phyloP scores from a whole-genome alignment of 345 rosid genomes.

The Citropsis articulata region DNA sequence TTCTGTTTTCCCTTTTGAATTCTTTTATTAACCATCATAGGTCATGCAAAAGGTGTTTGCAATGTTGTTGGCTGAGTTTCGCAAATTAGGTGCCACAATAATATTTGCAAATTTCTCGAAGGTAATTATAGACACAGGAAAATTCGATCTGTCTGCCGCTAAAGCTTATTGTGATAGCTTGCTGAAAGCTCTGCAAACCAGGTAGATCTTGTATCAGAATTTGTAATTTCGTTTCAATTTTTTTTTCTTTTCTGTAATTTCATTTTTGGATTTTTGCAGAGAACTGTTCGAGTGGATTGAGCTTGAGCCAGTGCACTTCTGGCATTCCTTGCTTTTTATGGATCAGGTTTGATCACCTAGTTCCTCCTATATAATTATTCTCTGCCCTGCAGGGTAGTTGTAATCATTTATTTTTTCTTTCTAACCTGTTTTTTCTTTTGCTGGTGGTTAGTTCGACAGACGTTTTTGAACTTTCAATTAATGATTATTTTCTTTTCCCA shows the following conservation, averaged over 20 bases:
- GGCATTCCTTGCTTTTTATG: slow-evolving; percentile 96
- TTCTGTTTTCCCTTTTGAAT: slow-evolving; percentile 12
- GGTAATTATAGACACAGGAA: slow-evolving; percentile 82
- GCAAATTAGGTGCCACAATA: slow-evolving; percentile 88
- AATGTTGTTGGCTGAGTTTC: slow-evolving; percentile 80
- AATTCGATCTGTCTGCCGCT: slow-evolving; percentile 65
- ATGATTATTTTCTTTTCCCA: slow-evolving; percentile 5
- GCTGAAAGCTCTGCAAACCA: slow-evolving; percentile 67
- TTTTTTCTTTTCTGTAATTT: slow-evolving; percentile 11
- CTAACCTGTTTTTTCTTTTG: neutral
- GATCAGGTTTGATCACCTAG: slow-evolving; percentile 66
- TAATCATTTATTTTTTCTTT: neutral
- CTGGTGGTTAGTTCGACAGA: neutral
- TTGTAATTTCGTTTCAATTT: slow-evolving; percentile 9
- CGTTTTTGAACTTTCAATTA: neutral
- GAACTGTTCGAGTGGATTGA: slow-evolving; percentile 86
- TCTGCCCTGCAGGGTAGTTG: neutral
- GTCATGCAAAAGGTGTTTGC: slow-evolving; percentile 99
- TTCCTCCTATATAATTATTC: neutral
- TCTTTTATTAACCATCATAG: slow-evolving; percentile 29
- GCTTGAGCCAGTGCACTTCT: slow-evolving; percentile 77
- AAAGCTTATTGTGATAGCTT: slow-evolving; percentile 86
- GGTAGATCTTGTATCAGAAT: slow-evolving; percentile 41
- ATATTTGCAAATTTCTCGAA: slow-evolving; percentile 91
- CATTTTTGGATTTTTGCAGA: slow-evolving; percentile 39